Percentiles rank a stretch among this genome's conserved stretches.
These are phyloP conservation scores for Globisporangium canariense DNA, from an alignment of 352 stramenopile species.

Conservation along the genomic window DNA sequence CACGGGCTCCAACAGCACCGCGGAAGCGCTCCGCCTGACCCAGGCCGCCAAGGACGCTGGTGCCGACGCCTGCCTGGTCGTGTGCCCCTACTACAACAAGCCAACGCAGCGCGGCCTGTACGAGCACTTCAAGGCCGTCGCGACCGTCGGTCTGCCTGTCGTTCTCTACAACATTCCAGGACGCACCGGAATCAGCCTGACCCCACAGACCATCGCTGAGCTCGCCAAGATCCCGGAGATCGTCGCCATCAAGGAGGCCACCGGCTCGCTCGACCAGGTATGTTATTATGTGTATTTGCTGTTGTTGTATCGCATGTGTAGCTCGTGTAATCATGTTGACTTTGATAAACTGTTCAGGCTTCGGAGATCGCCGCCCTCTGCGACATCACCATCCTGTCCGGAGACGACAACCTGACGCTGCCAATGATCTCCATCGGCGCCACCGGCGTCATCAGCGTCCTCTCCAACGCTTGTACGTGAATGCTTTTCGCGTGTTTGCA, in stretches of 20 bases:
- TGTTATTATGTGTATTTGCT: background rate
- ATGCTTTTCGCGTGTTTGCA: background rate
- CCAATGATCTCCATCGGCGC: slow-evolving; percentile 88
- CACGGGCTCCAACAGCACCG: slow-evolving; percentile 94
- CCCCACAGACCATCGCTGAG: slow-evolving; percentile 92
- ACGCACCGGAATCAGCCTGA: slow-evolving; percentile 94
- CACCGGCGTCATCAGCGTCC: slow-evolving; percentile 89
- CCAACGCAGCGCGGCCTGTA: slow-evolving; percentile 95
- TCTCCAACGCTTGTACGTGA: slow-evolving; percentile 81
- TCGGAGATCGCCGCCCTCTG: slow-evolving; percentile 87
- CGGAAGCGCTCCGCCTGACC: slow-evolving; percentile 82
- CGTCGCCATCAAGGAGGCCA: slow-evolving; percentile 98
- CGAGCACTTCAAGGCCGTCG: slow-evolving; percentile 92
- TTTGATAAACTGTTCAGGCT: slow-evolving; percentile 25
- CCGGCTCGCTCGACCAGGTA: slow-evolving; percentile 87
- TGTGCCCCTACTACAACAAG: slow-evolving; percentile 99
- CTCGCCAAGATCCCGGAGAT: slow-evolving; percentile 94
- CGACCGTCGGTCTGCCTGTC: slow-evolving; percentile 88
- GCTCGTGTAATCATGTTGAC: background rate
- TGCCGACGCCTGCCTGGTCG: slow-evolving; percentile 93
- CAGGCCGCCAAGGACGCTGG: slow-evolving; percentile 89
- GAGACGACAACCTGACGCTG: slow-evolving; percentile 89
- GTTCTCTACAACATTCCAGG: slow-evolving; percentile 98
- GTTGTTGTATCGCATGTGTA: background rate
- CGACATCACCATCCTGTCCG: slow-evolving; percentile 90